These are phyloP conservation scores for Mycena olivaceomarginata DNA, from an alignment of 768 basidiomycete genomes.

Conservation along the genomic window DNA sequence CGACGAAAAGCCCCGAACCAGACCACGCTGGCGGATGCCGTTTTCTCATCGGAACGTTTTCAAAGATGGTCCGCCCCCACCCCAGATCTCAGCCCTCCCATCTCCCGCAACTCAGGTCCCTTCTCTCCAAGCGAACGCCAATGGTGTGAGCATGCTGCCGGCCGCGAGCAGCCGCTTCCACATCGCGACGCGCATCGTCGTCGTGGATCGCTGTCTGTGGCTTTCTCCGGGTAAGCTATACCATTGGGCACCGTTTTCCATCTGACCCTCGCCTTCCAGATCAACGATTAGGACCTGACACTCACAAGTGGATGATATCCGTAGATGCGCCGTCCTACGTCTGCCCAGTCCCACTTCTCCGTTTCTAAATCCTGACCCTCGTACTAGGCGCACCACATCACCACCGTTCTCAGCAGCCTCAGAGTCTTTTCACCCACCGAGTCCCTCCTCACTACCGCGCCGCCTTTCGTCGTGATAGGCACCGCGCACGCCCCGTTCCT, in stretches of 20 bases:
- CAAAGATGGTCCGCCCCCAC: neutral
- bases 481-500: constrained; percentile 65
- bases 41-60: constrained; percentile 56
- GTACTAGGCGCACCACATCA: constrained; percentile 65
- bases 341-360: constrained; percentile 35
- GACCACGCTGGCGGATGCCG: constrained; percentile 59
- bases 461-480: constrained; percentile 69
- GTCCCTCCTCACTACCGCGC: constrained; percentile 49
- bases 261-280: constrained; percentile 46
- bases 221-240: constrained; percentile 61
- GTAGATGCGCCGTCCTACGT: constrained; percentile 73
- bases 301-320: constrained; percentile 75
- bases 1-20: constrained; percentile 36
- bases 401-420: constrained; percentile 63
- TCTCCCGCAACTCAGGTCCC: neutral
- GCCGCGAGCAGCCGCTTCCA: constrained; percentile 66
- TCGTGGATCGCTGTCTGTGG: constrained; percentile 70
- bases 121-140: neutral
- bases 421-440: constrained; percentile 56
- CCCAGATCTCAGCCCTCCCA: neutral
- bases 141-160: constrained; percentile 22
- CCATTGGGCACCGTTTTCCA: neutral
- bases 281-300: constrained; percentile 52
- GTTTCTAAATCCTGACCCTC: constrained; percentile 14
- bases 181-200: constrained; percentile 66